Evolutionary conservation across 192 early-diverging fungal genomes (phyloP).

Genomic region (Coemansia furcata): DNA sequence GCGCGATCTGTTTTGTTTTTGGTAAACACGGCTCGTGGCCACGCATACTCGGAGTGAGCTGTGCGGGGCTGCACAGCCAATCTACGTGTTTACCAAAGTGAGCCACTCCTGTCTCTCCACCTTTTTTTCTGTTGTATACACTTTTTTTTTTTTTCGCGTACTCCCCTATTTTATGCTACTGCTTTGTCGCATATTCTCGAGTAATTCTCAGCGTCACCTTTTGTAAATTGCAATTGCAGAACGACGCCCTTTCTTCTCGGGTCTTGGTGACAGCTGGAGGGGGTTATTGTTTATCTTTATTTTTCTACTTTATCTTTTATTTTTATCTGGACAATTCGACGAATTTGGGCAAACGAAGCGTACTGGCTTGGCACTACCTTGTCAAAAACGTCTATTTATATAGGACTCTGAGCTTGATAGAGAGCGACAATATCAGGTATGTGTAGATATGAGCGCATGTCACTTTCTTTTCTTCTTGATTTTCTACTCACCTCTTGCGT

Average conservation of each 20-base stretch:
- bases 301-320: not conserved
- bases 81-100: slow-evolving; percentile 1
- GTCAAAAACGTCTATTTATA: not conserved
- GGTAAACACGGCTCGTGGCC: not conserved
- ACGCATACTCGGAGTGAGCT: not conserved
- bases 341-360: not conserved
- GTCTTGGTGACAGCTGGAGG: not conserved
- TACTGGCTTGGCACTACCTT: not conserved
- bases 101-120: not conserved
- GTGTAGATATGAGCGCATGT: not conserved
- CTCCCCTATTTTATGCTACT: slow-evolving; percentile 1
- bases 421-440: not conserved
- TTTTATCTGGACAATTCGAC: not conserved
- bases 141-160: not conserved
- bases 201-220: not conserved
- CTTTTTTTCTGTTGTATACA: slow-evolving; percentile 1
- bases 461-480: not conserved
- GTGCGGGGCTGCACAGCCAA: not conserved
- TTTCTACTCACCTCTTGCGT: not conserved
- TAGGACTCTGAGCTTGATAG: not conserved
- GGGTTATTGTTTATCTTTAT: slow-evolving; percentile 10
- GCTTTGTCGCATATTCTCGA: too few relatives aligned
- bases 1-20: slow-evolving; percentile 31
- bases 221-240: not conserved
- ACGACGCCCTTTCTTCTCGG: not conserved